A percentile compares a stretch with the other conserved stretches of the same genome.
These are phyloP conservation scores for Termitomyces sp. DNA, from an alignment of 768 basidiomycete species.

Conservation along the genomic window DNA sequence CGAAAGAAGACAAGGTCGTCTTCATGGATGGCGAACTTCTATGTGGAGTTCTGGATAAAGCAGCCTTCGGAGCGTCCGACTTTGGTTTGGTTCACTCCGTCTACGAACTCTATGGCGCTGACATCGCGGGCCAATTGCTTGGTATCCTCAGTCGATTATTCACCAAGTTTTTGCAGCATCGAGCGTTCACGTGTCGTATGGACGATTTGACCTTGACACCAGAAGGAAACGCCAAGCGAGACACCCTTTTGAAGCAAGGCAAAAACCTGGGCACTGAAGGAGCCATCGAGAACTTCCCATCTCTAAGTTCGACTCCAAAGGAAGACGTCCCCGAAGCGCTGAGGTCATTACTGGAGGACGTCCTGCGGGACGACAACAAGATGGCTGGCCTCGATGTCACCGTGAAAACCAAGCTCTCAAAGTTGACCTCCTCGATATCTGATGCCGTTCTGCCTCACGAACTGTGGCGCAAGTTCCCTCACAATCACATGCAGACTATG, in stretches of 20 bases:
- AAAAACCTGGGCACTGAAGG: slow-evolving; percentile 78
- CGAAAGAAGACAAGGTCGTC: slow-evolving; percentile 80
- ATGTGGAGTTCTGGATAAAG: slow-evolving; percentile 94
- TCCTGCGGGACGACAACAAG: slow-evolving; percentile 91
- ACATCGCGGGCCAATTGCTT: slow-evolving; percentile 84
- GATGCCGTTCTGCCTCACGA: slow-evolving; percentile 84
- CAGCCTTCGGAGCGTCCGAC: slow-evolving; percentile 93
- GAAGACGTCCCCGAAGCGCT: slow-evolving; percentile 58
- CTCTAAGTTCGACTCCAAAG: slow-evolving; percentile 48
- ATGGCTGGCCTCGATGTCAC: slow-evolving; percentile 97
- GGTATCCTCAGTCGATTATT: slow-evolving; percentile 92
- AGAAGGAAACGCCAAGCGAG: slow-evolving; percentile 70
- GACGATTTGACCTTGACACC: slow-evolving; percentile 92
- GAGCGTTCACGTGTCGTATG: slow-evolving; percentile 98
- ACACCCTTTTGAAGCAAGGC: slow-evolving; percentile 63
- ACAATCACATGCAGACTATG: slow-evolving; percentile 99
- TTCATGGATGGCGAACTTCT: slow-evolving; percentile 93
- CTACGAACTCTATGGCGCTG: slow-evolving; percentile 92
- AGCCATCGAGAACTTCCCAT: slow-evolving; percentile 89
- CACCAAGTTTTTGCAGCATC: slow-evolving; percentile 95
- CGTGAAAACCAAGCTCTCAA: slow-evolving; percentile 80
- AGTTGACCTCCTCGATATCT: slow-evolving; percentile 87
- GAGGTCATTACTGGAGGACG: slow-evolving; percentile 77
- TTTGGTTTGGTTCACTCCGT: slow-evolving; percentile 97
- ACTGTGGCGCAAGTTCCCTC: slow-evolving; percentile 90